A percentile compares a stretch with the other conserved stretches of the same genome.
Evolutionary conservation across 768 basidiomycete species (phyloP).

Genomic region (Mycena olivaceomarginata): DNA sequence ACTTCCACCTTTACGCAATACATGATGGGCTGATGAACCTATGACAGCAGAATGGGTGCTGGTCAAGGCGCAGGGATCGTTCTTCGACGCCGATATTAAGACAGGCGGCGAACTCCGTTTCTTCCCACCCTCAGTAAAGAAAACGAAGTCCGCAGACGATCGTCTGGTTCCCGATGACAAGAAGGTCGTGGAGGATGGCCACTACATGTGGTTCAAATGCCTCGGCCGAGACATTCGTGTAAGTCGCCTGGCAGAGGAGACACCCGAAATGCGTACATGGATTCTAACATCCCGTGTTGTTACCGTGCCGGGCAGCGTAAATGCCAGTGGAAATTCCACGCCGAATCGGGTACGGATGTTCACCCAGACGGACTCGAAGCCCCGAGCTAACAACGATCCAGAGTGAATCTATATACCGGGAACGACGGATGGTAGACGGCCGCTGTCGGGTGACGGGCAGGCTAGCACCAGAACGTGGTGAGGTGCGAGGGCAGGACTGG

Average conservation of each 20-base stretch:
- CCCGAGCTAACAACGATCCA: not conserved
- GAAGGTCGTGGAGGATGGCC: not conserved
- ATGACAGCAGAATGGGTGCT: no score
- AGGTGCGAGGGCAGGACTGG: constrained; percentile 29
- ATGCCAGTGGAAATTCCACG: constrained; percentile 20
- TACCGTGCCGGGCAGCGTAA: constrained; percentile 23
- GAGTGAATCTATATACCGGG: not conserved
- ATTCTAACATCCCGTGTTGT: constrained; percentile 21
- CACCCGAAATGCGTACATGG: constrained; percentile 2
- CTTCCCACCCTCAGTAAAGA: no score
- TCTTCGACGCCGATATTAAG: no score
- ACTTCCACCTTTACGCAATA: no score
- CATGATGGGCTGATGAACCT: no score
- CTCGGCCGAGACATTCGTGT: not conserved
- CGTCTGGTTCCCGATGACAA: no score
- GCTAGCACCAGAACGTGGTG: constrained; percentile 10
- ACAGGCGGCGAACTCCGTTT: no score
- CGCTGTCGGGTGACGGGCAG: constrained; percentile 31
- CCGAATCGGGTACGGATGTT: constrained; percentile 13
- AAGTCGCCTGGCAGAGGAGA: not conserved
- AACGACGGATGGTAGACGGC: constrained; percentile 26
- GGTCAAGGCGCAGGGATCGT: no score
- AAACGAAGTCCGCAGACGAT: no score
- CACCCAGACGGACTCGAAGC: not conserved
- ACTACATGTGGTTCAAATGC: constrained; percentile 27